These are phyloP conservation scores for Coemansia biformis DNA, from an alignment of 192 early-diverging fungal genomes.

Conservation along the genomic window DNA sequence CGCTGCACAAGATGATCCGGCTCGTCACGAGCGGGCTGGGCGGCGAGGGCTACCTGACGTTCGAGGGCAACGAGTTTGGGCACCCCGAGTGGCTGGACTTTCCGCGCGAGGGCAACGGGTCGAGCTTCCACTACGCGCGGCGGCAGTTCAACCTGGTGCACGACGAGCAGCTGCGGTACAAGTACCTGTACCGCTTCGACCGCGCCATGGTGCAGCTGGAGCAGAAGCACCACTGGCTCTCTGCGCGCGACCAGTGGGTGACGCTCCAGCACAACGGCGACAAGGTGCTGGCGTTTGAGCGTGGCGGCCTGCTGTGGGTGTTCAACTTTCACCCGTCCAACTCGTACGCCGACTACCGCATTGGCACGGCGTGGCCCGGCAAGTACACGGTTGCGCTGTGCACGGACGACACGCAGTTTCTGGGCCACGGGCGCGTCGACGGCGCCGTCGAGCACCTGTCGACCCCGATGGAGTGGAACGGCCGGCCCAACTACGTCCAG, in stretches of 20 bases:
- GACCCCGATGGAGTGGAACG: constrained; percentile 68
- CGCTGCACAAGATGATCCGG: constrained; percentile 96
- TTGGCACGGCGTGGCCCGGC: constrained; percentile 69
- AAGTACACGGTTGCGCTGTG: constrained; percentile 70
- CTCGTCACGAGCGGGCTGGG: constrained; percentile 84
- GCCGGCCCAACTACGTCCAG: constrained; percentile 70
- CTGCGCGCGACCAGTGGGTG: constrained; percentile 72
- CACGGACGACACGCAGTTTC: constrained; percentile 70
- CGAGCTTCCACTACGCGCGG: constrained; percentile 88
- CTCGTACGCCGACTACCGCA: constrained; percentile 81
- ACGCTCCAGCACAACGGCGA: constrained; percentile 86
- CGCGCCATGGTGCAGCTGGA: constrained; percentile 77
- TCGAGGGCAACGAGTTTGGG: constrained; percentile 98
- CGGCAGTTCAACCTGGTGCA: constrained; percentile 95
- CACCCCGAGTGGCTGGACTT: constrained; percentile 99
- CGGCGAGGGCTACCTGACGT: constrained; percentile 94
- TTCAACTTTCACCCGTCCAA: constrained; percentile 92
- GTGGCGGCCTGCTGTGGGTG: constrained; percentile 79
- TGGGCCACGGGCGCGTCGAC: constrained; percentile 78
- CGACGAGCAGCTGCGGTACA: constrained; percentile 82
- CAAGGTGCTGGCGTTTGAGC: constrained; percentile 91
- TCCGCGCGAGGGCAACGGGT: constrained; percentile 86
- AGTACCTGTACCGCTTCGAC: constrained; percentile 90
- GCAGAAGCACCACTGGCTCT: constrained; percentile 63
- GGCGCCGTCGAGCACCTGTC: constrained; percentile 58